Conservation (phyloP, 2,329 filamentous ascomycete genomes). For the Didymella pomorum region DNA sequence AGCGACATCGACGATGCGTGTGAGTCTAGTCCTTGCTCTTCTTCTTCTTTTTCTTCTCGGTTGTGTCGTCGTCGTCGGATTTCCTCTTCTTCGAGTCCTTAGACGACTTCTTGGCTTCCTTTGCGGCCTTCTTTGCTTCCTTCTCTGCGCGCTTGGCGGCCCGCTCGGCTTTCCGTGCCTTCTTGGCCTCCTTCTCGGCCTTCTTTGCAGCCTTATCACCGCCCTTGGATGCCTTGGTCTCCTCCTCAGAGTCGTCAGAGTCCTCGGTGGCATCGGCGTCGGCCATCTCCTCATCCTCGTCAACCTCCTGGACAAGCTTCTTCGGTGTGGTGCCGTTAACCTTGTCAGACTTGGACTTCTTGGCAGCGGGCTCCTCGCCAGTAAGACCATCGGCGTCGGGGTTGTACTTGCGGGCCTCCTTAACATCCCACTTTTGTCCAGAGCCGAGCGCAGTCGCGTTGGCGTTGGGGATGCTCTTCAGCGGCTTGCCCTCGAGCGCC, state of each 20-base stretch:
- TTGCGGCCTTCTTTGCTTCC: constrained; percentile 61
- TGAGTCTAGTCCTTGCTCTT: constrained; percentile 58
- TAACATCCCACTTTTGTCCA: constrained; percentile 82
- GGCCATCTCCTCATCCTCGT: constrained; percentile 52
- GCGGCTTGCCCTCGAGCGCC: constrained; percentile 87
- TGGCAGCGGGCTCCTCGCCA: constrained; percentile 70
- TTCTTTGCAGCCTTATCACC: constrained; percentile 53
- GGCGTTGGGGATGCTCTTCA: constrained; percentile 76
- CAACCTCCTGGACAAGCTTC: constrained; percentile 60
- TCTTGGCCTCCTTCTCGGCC: constrained; percentile 56
- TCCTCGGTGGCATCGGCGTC: constrained; percentile 47
- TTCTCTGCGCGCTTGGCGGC: constrained; percentile 51
- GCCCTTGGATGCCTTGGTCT: constrained; percentile 42
- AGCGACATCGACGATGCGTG: constrained; percentile 9
- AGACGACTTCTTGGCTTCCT: constrained; percentile 65
- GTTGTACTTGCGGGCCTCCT: constrained; percentile 95
- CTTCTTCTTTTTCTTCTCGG: constrained; percentile 64
- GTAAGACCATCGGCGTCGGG: constrained; percentile 86
- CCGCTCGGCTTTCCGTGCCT: constrained; percentile 51
- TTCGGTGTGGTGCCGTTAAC: constrained; percentile 53
- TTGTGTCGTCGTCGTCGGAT: constrained; percentile 58
- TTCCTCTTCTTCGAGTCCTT: constrained; percentile 61
- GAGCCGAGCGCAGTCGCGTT: constrained; percentile 54
- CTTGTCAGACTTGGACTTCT: constrained; percentile 58
- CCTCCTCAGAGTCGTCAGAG: constrained; percentile 43